Evolutionary conservation across 495 filamentous ascomycete genomes (phyloP).

Genomic region (Penicillium malachiteum): DNA sequence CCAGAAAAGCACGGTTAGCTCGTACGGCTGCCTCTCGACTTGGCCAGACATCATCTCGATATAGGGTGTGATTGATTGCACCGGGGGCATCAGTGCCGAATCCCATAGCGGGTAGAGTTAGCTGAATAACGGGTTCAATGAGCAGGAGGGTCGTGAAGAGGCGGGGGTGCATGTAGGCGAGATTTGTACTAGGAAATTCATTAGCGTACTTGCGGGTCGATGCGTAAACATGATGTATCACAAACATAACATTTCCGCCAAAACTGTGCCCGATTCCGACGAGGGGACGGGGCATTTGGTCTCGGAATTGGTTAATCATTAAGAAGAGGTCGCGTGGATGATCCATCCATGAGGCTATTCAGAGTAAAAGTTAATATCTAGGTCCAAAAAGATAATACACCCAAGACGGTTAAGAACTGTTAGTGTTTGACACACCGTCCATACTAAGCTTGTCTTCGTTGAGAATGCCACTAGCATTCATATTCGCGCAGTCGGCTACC

Average conservation of each 20-base stretch:
- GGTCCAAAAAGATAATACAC: too few species aligned
- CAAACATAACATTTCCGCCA: background rate
- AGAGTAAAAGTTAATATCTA: too few species aligned
- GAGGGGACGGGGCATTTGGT: slow-evolving; percentile 1
- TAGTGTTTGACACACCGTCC: background rate
- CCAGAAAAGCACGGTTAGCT: background rate
- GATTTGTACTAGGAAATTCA: background rate
- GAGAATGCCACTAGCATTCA: background rate
- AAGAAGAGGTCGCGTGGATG: background rate
- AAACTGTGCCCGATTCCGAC: background rate
- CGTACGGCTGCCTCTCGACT: background rate
- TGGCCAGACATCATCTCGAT: background rate
- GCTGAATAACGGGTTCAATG: background rate
- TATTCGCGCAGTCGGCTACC: background rate
- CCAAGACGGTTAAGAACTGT: background rate
- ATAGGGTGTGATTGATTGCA: background rate
- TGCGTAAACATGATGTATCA: background rate
- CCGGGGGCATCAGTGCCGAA: background rate
- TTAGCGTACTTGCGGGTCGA: background rate
- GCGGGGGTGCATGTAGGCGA: background rate
- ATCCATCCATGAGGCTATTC: background rate
- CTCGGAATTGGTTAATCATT: slow-evolving; percentile 4
- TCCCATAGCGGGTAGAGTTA: background rate
- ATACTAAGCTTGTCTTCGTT: background rate
- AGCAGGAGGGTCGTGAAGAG: background rate